Conservation (phyloP, 148 eudicot species). For the Dianthus caryophyllus region DNA sequence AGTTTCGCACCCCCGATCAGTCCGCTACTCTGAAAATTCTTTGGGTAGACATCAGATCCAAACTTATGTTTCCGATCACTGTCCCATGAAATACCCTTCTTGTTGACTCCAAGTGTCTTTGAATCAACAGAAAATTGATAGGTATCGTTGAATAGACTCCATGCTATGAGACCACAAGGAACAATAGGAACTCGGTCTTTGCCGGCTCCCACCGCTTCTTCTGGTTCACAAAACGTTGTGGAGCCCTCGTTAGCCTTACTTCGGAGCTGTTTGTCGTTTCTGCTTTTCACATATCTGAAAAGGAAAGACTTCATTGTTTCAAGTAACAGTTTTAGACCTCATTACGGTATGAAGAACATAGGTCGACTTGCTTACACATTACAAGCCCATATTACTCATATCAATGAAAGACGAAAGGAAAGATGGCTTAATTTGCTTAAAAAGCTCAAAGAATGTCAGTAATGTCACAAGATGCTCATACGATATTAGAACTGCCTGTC, state of each 20-base stretch:
- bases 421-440: not conserved
- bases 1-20: constrained; percentile 78
- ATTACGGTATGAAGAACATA: not conserved
- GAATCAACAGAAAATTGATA: constrained; percentile 40
- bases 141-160: constrained; percentile 96
- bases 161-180: constrained; percentile 88
- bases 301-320: not conserved
- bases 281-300: constrained; percentile 60
- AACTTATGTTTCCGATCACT: constrained; percentile 71
- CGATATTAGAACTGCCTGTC: not conserved
- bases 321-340: not conserved
- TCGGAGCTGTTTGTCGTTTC: constrained; percentile 58
- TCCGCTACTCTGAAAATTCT: constrained; percentile 57
- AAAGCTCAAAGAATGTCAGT: not conserved
- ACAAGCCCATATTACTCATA: not conserved
- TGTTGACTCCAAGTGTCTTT: constrained; percentile 40
- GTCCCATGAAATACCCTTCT: constrained; percentile 70
- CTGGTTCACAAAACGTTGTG: constrained; percentile 45
- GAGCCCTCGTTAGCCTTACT: constrained; percentile 27
- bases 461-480: not conserved
- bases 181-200: constrained; percentile 36
- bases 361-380: not conserved
- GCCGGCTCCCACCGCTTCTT: constrained; percentile 6
- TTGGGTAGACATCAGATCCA: constrained; percentile 72
- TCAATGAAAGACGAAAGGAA: not conserved